Evolutionary conservation across 192 early-diverging fungal species (phyloP), one percentile per base, ranked within the genome.

Genomic region (Entrophospora sp.): DNA sequence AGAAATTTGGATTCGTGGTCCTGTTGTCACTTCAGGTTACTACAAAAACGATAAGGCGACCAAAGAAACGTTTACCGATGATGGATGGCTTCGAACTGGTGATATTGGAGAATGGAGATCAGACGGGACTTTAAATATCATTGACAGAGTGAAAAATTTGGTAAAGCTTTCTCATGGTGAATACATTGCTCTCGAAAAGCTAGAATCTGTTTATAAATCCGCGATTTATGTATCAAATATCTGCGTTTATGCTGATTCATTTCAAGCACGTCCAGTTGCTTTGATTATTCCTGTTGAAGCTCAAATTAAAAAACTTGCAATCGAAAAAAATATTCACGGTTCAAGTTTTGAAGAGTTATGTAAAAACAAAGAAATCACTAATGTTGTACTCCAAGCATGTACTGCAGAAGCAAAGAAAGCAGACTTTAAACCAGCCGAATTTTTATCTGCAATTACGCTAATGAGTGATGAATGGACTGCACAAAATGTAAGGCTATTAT

Each of bases 131-230:
- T 66, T 97, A 22, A 72, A 77, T 18, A 85, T 97, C 49, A 91
- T 97, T 70, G 95, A 97, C 73, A 83, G 95, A 52, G 86, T 81
- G 69, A 92, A 92, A 83, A 97, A 96, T 74, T 81, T 97, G 60
- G 87, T 98, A 66, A 97, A 95, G 76, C 80, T 94, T 63, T 77
- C 85, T 5, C 81, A 91, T 69, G 95, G 91, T 69, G 93, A n/a
- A n/a, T n/a, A n/a, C n/a, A n/a, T n/a, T n/a, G n/a, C n/a, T n/a
- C n/a, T n/a, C n/a, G n/a, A n/a, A 95, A 75, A 92, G 70, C 77
- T 98, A 31, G 95, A 98, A 74, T 82, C 90, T 7, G 81, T 89
- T 8, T 98, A 98, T 83, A 85, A 87, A 72, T 80, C 79, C 37
- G 81, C 81, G 14, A 44, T 75, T 25, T 82, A 78, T 60, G 87